Percentiles rank a stretch among this genome's conserved stretches.
These are phyloP conservation scores for Aeschynomene evenia DNA, from an alignment of 306 rosid species.

Conservation along the genomic window DNA sequence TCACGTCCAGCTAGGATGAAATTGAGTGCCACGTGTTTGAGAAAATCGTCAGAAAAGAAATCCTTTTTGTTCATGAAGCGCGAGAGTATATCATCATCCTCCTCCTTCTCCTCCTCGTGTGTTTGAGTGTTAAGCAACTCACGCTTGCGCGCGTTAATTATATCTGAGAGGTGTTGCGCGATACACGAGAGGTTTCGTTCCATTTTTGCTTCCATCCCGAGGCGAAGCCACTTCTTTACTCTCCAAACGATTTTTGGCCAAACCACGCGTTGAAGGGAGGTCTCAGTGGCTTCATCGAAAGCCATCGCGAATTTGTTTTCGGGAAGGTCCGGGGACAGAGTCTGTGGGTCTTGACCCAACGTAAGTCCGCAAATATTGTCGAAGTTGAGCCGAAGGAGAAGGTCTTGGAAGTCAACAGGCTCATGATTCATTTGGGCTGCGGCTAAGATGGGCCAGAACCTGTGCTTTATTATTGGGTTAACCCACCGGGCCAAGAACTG, in stretches of 20 bases:
- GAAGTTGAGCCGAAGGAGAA: conserved; percentile 78
- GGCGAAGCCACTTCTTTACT: conserved; percentile 38
- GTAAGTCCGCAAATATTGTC: conserved; percentile 88
- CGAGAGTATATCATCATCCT: conserved; percentile 66
- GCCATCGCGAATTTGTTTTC: conserved; percentile 38
- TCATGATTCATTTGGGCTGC: conserved; percentile 36
- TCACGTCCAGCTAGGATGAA: conserved; percentile 92
- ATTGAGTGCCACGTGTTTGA: conserved; percentile 76
- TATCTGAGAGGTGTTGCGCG: conserved; percentile 44
- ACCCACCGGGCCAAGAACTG: conserved; percentile 97
- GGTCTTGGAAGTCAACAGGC: conserved; percentile 76
- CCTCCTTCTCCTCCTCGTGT: too few species aligned
- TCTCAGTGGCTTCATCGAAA: conserved; percentile 48
- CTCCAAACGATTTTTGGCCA: conserved; percentile 39
- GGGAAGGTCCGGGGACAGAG: conserved; percentile 42
- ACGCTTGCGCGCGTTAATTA: conserved; percentile 58
- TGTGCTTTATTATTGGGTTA: conserved; percentile 63
- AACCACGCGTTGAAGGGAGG: conserved; percentile 41
- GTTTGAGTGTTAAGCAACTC: conserved; percentile 41
- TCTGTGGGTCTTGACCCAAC: conserved; percentile 75
- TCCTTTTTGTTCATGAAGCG: conserved; percentile 84
- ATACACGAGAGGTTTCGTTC: conserved; percentile 48
- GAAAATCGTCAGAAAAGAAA: conserved; percentile 56
- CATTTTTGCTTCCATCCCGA: conserved; percentile 59
- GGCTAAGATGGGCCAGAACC: conserved; percentile 66